Evolutionary conservation across 495 filamentous ascomycete species (phyloP).

Genomic region (Neurospora sp.): DNA sequence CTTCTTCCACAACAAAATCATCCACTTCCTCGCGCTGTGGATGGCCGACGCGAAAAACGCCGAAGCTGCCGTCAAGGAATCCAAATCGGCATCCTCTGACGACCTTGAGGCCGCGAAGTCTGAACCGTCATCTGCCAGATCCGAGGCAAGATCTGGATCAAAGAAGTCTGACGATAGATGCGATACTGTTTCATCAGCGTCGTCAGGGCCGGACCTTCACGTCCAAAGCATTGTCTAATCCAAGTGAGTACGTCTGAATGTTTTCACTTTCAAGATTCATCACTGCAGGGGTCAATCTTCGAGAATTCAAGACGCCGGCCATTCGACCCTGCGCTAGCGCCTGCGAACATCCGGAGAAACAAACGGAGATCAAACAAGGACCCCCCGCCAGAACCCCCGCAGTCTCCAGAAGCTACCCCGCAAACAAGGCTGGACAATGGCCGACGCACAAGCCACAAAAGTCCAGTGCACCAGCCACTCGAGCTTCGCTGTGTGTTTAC

Average conservation of each 20-base stretch:
- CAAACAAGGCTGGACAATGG: background rate
- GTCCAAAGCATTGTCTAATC: background rate
- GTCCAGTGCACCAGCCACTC: background rate
- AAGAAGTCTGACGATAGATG: background rate
- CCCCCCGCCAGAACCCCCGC: background rate
- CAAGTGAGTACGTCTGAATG: background rate
- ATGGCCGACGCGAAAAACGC: background rate
- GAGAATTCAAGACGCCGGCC: background rate
- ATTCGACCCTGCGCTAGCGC: background rate
- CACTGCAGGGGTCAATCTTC: background rate
- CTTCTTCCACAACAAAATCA: constrained; percentile 5
- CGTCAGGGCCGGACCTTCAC: background rate
- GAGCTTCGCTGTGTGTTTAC: background rate
- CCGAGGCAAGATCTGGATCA: background rate
- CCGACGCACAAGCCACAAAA: background rate
- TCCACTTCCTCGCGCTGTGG: background rate
- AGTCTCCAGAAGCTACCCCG: background rate
- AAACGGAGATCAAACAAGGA: background rate
- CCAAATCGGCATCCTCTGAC: background rate
- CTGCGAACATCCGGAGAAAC: background rate
- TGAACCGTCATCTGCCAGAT: background rate
- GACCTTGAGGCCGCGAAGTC: background rate
- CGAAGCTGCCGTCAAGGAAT: background rate
- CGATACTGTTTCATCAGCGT: background rate
- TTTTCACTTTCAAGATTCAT: background rate